phyloP scores from a whole-genome alignment of 345 rosid genomes.

The Gossypium mustelinum region DNA sequence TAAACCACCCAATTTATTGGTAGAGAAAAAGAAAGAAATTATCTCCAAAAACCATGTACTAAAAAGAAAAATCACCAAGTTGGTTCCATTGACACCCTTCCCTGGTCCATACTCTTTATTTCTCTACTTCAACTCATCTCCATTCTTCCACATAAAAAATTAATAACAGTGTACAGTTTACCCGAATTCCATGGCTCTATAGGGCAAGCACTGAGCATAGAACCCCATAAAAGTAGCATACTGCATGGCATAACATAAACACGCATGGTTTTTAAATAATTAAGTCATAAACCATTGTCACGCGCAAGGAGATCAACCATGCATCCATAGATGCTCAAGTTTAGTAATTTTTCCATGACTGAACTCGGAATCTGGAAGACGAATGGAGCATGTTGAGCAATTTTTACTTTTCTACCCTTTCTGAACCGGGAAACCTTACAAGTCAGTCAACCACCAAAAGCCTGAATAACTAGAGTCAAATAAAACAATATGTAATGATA shows the following conservation, averaged over 20 bases:
- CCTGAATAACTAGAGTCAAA: neutral
- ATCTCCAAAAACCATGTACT: no score
- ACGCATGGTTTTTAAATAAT: constrained; percentile 37
- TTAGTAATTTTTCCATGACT: constrained; percentile 23
- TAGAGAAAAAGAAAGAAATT: no score
- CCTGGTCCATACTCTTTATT: constrained; percentile 44
- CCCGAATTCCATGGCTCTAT: constrained; percentile 68
- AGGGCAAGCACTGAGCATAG: constrained; percentile 62
- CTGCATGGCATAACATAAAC: constrained; percentile 16
- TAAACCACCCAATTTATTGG: no score
- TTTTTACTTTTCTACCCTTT: neutral
- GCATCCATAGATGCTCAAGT: constrained; percentile 53
- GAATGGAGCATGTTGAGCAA: neutral
- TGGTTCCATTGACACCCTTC: constrained; percentile 23
- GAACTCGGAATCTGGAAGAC: neutral
- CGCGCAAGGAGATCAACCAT: constrained; percentile 73
- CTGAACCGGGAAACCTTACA: neutral
- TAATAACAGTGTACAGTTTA: constrained; percentile 51
- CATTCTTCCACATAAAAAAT: constrained; percentile 64
- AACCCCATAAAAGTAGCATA: constrained; percentile 60
- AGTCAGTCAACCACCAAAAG: neutral
- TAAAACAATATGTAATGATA: neutral
- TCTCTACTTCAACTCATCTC: constrained; percentile 61
- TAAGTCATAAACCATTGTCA: constrained; percentile 55
- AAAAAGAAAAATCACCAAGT: no score